Percentiles rank a stretch among this genome's conserved stretches.
Conservation (phyloP, 257 asterid genomes). For the Solanum bukasovii region DNA sequence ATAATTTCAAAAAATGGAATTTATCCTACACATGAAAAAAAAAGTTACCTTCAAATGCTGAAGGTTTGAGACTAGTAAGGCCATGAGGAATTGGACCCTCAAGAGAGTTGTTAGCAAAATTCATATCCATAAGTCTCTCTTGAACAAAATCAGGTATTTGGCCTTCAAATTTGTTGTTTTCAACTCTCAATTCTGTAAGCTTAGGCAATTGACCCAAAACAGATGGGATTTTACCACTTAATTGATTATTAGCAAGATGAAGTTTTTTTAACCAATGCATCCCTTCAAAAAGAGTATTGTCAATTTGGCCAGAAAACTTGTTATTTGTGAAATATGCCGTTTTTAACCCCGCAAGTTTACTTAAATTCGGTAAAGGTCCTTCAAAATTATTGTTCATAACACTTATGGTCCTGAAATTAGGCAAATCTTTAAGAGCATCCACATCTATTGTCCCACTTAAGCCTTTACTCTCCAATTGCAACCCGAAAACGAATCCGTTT, state of each 20-base stretch:
- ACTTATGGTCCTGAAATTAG: conserved; percentile 29
- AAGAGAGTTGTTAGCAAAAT: conserved; percentile 34
- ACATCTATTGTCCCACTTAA: conserved; percentile 38
- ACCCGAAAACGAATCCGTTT: conserved; percentile 26
- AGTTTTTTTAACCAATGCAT: conserved; percentile 47
- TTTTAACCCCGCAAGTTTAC: conserved; percentile 22
- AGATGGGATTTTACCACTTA: conserved; percentile 36
- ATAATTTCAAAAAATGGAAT: not conserved
- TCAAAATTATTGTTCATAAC: conserved; percentile 34
- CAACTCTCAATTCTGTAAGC: conserved; percentile 37
- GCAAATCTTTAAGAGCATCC: conserved; percentile 23
- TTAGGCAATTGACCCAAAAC: conserved; percentile 21
- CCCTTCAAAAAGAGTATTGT: conserved; percentile 12
- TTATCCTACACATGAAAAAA: not conserved
- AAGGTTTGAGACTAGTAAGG: conserved; percentile 18
- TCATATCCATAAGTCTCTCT: conserved; percentile 9
- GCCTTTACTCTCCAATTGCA: conserved; percentile 40
- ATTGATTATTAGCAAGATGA: conserved; percentile 33
- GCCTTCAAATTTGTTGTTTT: conserved; percentile 41
- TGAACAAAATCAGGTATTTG: conserved; percentile 30
- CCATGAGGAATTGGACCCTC: conserved; percentile 39
- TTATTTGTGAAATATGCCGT: conserved; percentile 30
- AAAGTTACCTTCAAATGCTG: conserved; percentile 30
- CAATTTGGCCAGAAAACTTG: conserved; percentile 38
- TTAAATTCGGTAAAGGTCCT: conserved; percentile 35